These are phyloP conservation scores for Linderniella brevidens DNA, from an alignment of 257 asterid genomes.

Conservation along the genomic window DNA sequence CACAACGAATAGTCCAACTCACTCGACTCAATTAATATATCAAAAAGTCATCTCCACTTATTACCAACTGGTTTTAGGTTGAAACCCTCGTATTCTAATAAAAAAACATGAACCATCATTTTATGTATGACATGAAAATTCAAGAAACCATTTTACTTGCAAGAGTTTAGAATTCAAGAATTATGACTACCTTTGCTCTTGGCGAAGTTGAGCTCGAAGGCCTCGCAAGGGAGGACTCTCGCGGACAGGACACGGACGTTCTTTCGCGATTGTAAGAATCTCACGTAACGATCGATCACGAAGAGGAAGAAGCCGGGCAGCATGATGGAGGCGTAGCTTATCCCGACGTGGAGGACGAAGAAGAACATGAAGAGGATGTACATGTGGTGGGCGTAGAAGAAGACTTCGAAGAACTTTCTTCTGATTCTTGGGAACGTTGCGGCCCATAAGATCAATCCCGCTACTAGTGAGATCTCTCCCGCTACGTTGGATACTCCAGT, in stretches of 20 bases:
- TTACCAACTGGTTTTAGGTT: too few species aligned
- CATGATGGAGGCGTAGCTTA: slow-evolving; percentile 29
- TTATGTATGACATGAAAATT: too few species aligned
- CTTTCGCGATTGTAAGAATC: slow-evolving; percentile 60
- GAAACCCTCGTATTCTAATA: too few species aligned
- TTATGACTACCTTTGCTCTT: slow-evolving; percentile 29
- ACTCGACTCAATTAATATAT: too few species aligned
- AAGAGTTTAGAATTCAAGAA: not conserved
- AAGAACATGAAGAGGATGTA: slow-evolving; percentile 55
- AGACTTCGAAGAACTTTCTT: slow-evolving; percentile 63
- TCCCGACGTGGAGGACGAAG: slow-evolving; percentile 64
- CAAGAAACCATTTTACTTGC: too few species aligned
- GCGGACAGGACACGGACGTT: slow-evolving; percentile 47
- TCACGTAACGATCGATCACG: slow-evolving; percentile 48
- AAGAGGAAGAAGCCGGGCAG: slow-evolving; percentile 88
- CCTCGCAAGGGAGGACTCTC: slow-evolving; percentile 36
- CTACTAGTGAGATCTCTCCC: slow-evolving; percentile 59
- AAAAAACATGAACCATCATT: too few species aligned
- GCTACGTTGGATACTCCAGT: slow-evolving; percentile 47
- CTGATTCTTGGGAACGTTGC: slow-evolving; percentile 53
- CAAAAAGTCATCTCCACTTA: too few species aligned
- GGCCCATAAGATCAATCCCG: slow-evolving; percentile 54
- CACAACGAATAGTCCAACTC: too few species aligned
- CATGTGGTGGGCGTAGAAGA: slow-evolving; percentile 71
- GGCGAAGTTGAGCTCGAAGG: slow-evolving; percentile 65